A percentile compares a stretch with the other conserved stretches of the same genome.
These are phyloP conservation scores for Tubosaeta brunneosetosa DNA, from an alignment of 768 basidiomycete species.

Conservation along the genomic window DNA sequence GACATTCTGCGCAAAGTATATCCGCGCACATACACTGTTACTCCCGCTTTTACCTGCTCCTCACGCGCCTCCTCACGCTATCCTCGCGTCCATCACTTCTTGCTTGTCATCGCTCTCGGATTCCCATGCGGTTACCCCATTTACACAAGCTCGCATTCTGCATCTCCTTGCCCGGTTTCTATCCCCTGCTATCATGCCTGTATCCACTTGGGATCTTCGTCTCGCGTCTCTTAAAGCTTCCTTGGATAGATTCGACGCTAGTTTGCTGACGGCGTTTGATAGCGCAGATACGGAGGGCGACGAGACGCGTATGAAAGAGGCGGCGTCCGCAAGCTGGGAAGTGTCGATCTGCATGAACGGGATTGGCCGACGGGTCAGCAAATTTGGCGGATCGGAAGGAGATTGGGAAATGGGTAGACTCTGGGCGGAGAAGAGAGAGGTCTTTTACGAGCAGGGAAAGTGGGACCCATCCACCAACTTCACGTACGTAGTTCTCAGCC, in stretches of 20 bases:
- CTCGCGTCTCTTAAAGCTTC: conserved; percentile 66
- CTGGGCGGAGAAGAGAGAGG: conserved; percentile 93
- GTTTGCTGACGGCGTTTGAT: conserved; percentile 84
- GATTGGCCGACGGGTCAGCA: conserved; percentile 14
- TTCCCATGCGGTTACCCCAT: conserved; percentile 38
- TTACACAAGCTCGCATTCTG: conserved; percentile 62
- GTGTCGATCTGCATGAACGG: conserved; percentile 53
- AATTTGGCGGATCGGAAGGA: neutral
- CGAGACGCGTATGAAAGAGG: conserved; percentile 74
- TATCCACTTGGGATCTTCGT: conserved; percentile 61
- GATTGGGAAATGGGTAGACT: conserved; percentile 94
- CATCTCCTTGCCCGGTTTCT: conserved; percentile 73
- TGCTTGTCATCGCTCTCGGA: conserved; percentile 40
- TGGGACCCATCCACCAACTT: conserved; percentile 85
- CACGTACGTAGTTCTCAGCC: conserved; percentile 43
- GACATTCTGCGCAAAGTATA: conserved; percentile 53
- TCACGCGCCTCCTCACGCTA: conserved; percentile 58
- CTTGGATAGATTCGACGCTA: conserved; percentile 85
- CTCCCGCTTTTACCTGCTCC: conserved; percentile 56
- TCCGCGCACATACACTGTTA: conserved; percentile 61
- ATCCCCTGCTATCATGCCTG: conserved; percentile 64
- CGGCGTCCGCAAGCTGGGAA: conserved; percentile 82
- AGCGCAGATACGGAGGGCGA: conserved; percentile 70
- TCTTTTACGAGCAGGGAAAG: conserved; percentile 80
- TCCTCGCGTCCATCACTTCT: conserved; percentile 46